Evolutionary conservation across 2,329 filamentous ascomycete species (phyloP), one percentile per base, ranked within the genome.

Genomic region (Colletotrichum agaves): DNA sequence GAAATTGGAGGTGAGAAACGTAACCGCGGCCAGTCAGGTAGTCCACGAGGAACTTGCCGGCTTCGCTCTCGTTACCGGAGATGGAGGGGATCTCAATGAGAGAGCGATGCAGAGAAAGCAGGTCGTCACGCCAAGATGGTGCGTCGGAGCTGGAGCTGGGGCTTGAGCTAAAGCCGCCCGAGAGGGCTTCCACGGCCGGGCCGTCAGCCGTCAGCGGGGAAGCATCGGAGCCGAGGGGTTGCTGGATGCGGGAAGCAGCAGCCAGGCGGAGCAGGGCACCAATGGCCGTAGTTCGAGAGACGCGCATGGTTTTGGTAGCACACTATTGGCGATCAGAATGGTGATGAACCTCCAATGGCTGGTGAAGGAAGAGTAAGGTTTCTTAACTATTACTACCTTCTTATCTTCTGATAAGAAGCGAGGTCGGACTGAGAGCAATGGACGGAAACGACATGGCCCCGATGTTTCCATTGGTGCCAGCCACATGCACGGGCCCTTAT

Each of bases 31-130:
- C 69, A 4, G 83, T 77, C 5, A 97, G 87, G 74, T 93, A 93
- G 1, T 85, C 80, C 39, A 87, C 83, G 5, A 97, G 84, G 79
- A 90, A 93, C 53, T 85, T 76, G 47, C 90, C 93, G 7, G 94
- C 89, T 0, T 84, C 80, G 46, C 87, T 80, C 77, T 97, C 94
- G 69, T 90, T 84, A 50, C 87, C 87, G 3, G 87, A 89, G 70
- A 93, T 86, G 0, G 93, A 97, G 56, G 91, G 85, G 49, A 91
- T 91, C 65, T 91, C 84, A 33, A 94, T 85, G n/a, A 97, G 87
- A 15, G 88, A 85, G 60, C 90, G 88, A 80, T 97, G 94, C 12
- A 97, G 85, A 17, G 85, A 84, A 47, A 97, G 84, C 1, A 97
- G 85, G 43, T 80, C 76, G 3, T 79, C 72, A 41, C 86, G 84